These are phyloP conservation scores for Neonectria coccinea DNA, from an alignment of 2,329 filamentous ascomycete species.

Conservation along the genomic window DNA sequence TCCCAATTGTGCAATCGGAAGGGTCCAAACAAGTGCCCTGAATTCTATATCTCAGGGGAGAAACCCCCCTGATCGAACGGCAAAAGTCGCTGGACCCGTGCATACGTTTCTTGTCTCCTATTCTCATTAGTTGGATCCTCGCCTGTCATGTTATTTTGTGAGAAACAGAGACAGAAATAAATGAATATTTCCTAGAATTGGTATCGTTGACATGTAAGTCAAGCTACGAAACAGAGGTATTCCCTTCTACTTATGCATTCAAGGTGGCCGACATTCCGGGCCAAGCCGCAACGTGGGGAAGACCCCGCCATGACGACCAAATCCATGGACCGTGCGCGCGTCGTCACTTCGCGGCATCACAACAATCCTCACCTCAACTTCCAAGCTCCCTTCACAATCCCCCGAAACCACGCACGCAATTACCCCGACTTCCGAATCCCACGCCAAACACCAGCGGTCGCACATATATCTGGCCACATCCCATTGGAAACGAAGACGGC, in stretches of 20 bases:
- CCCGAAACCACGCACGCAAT: conserved; percentile 2
- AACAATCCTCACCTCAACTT: conserved; percentile 25
- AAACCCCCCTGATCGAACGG: too few relatives aligned
- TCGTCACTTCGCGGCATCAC: conserved; percentile 10
- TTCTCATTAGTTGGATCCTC: not conserved
- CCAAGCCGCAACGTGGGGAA: not conserved
- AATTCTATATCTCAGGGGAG: too few relatives aligned
- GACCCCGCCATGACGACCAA: not conserved
- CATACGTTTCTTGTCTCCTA: too few relatives aligned
- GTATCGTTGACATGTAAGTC: too few relatives aligned
- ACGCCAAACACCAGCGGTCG: conserved; percentile 7
- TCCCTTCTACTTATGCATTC: too few relatives aligned
- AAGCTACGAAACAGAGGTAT: not conserved
- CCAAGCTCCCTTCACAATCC: conserved; percentile 17
- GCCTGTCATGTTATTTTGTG: not conserved
- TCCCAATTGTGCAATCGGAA: not conserved
- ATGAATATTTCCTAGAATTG: too few relatives aligned
- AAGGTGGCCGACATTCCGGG: too few relatives aligned
- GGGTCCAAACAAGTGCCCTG: not conserved
- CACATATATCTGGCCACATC: conserved; percentile 3
- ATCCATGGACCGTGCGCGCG: conserved; percentile 17
- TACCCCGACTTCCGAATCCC: not conserved
- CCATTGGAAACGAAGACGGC: conserved; percentile 9
- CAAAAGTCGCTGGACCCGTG: too few relatives aligned
- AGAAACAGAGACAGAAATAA: not conserved